A percentile compares a stretch with the other conserved stretches of the same genome.
phyloP scores from a whole-genome alignment of 305 asterid genomes.

The Fraxinus dipetala region DNA sequence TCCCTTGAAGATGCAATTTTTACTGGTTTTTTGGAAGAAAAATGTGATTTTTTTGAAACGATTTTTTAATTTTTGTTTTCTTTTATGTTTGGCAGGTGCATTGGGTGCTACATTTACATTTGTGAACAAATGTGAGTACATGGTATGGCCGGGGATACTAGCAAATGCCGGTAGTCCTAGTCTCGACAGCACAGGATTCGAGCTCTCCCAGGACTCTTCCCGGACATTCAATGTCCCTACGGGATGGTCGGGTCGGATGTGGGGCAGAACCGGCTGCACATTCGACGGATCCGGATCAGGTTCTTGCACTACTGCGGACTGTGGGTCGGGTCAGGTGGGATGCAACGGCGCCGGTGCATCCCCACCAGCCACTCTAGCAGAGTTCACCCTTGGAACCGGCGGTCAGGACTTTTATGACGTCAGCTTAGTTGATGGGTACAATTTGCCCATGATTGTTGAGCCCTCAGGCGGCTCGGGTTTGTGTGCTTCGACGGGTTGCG shows the following conservation, averaged over 20 bases:
- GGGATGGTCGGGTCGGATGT: conserved; percentile 94
- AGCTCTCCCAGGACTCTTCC: conserved; percentile 62
- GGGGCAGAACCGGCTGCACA: conserved; percentile 82
- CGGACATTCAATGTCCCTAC: conserved; percentile 67
- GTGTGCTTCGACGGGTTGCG: conserved; percentile 90
- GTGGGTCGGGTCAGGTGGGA: conserved; percentile 72
- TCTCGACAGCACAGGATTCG: conserved; percentile 78
- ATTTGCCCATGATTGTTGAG: conserved; percentile 71
- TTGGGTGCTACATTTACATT: conserved; percentile 78
- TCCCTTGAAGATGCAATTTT: neutral
- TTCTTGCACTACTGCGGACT: conserved; percentile 71
- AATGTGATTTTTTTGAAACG: neutral
- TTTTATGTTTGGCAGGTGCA: conserved; percentile 37
- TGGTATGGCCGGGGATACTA: conserved; percentile 94
- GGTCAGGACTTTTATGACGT: conserved; percentile 82
- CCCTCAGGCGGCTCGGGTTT: conserved; percentile 80
- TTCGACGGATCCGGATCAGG: conserved; percentile 57
- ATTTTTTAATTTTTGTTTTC: neutral
- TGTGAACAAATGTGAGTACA: conserved; percentile 71
- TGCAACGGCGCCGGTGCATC: conserved; percentile 87
- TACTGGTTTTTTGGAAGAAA: neutral
- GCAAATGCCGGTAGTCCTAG: conserved; percentile 80
- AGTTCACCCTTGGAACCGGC: conserved; percentile 70
- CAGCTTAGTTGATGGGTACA: conserved; percentile 92
- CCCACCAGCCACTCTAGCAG: conserved; percentile 91